Evolutionary conservation across 805 yeast genomes (phyloP), one percentile per base, ranked within the genome.

Genomic region (Candida orba): DNA sequence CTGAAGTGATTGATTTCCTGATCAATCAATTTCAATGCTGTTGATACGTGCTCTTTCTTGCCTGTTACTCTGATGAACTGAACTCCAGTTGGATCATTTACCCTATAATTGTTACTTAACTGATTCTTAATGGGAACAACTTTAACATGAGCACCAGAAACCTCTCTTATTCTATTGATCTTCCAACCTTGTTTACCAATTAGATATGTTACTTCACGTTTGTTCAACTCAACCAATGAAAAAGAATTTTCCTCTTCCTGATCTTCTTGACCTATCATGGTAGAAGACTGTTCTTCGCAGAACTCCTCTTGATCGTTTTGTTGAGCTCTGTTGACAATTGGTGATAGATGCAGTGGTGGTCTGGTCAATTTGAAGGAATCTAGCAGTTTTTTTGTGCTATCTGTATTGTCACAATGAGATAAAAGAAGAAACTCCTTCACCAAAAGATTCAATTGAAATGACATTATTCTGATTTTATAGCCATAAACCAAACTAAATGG

Each of bases 131-230:
- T 42, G 0, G 72, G 71, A 12, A 68, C 49, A 5, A 73, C 64
- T 41, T 68, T 67, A 33, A 75, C 63, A 9, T 48, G 54, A 5
- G 76, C 73, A 0, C 57, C 48, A 1, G 72, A 60, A 22, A 41
- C 39, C 6, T 54, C 52, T 29, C 77, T 47, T 9, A 73, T 54
- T 6, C 41, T 40, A 33, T 59, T 62, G 13, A 75, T 71, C 35
- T 64, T 57, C 17, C 48, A 32, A 1, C 79, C 79, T n/a, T 56
- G 53, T 22, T 53, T 60, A 0, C 79, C 79, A 40, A 74, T 73
- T 7, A 73, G 47, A 39, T 57, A 64, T 1, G 71, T 60, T 2
- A 71, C 64, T 42, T 72, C 72, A 23, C 50, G 51, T 29, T 62
- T 59, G 9, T 57, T 57, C 13, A 62, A 44, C 31, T 51, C 41